These are phyloP conservation scores for Gaeumannomyces tritici DNA, from an alignment of 2,329 filamentous ascomycete genomes.

Conservation along the genomic window DNA sequence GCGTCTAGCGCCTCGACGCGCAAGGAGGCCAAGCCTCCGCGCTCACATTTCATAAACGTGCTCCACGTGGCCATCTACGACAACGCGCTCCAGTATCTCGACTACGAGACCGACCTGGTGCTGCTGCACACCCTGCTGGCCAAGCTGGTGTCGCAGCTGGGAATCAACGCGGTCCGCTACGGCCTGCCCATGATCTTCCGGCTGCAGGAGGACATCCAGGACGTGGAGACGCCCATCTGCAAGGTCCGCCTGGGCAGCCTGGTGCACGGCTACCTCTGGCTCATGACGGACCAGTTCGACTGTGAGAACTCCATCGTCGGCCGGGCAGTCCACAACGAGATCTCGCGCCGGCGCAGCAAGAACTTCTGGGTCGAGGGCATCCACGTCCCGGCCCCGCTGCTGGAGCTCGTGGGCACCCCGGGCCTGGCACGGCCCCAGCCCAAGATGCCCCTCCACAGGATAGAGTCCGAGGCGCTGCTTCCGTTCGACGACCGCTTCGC, in stretches of 20 bases:
- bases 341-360: conserved; percentile 62
- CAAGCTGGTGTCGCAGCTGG: conserved; percentile 65
- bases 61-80: conserved; percentile 88
- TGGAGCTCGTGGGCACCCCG: conserved; percentile 51
- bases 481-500: conserved; percentile 67
- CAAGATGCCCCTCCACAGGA: conserved; percentile 37
- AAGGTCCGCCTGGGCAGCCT: conserved; percentile 77
- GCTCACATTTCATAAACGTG: conserved; percentile 68
- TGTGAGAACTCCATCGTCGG: conserved; percentile 64
- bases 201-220: conserved; percentile 74
- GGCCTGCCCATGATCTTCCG: conserved; percentile 84
- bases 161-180: conserved; percentile 69
- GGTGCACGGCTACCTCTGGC: conserved; percentile 84
- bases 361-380: conserved; percentile 73
- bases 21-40: conserved; percentile 45
- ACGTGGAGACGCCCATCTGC: conserved; percentile 52
- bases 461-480: conserved; percentile 54
- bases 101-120: conserved; percentile 64
- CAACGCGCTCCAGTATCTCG: conserved; percentile 64
- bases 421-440: conserved; percentile 33
- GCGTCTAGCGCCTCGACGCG: conserved; percentile 57
- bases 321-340: conserved; percentile 63
- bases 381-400: conserved; percentile 54
- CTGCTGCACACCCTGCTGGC: conserved; percentile 69
- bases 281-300: conserved; percentile 65